Conservation (phyloP, 805 yeast species). For the Ogataea allantospora region DNA sequence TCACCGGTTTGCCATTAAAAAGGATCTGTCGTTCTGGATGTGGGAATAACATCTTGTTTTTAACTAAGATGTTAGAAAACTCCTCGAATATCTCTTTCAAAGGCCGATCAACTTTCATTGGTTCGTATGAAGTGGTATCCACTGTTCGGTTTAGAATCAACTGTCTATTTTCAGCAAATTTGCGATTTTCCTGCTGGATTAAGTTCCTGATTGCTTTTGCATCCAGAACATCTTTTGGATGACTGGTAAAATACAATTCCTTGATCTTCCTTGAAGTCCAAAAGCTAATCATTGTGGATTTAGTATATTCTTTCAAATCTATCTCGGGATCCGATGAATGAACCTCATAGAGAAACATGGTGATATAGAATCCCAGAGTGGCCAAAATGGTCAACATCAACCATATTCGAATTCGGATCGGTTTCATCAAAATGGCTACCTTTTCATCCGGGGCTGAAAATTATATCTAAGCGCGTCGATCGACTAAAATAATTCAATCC, state of each 20-base stretch:
- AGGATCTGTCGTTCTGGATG: conserved; percentile 21
- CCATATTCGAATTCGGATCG: conserved; percentile 1
- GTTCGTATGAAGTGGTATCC: conserved; percentile 3
- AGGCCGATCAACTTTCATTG: conserved; percentile 9
- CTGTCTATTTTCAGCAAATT: conserved; percentile 12
- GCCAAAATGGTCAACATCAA: conserved; percentile 1
- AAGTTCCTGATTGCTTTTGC: conserved; percentile 16
- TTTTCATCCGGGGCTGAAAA: conserved; percentile 6
- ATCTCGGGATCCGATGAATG: conserved; percentile 9
- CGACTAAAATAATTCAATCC: conserved; percentile 1
- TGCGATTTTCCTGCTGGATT: conserved; percentile 15
- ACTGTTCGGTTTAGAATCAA: conserved; percentile 1
- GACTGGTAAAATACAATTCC: conserved; percentile 15
- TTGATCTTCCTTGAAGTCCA: conserved; percentile 7
- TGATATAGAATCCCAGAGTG: conserved; percentile 3
- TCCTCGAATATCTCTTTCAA: conserved; percentile 9
- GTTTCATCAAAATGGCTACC: background rate
- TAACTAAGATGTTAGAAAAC: conserved; percentile 14
- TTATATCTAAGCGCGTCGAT: conserved; percentile 8
- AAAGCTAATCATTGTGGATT: conserved; percentile 7
- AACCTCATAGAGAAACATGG: conserved; percentile 8
- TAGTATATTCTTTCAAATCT: conserved; percentile 4
- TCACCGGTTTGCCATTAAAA: conserved; percentile 22
- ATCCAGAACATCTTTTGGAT: conserved; percentile 12
- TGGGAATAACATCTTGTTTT: conserved; percentile 18